Evolutionary conservation across 805 yeast species (phyloP).

Genomic region (Osmozyma mogii): DNA sequence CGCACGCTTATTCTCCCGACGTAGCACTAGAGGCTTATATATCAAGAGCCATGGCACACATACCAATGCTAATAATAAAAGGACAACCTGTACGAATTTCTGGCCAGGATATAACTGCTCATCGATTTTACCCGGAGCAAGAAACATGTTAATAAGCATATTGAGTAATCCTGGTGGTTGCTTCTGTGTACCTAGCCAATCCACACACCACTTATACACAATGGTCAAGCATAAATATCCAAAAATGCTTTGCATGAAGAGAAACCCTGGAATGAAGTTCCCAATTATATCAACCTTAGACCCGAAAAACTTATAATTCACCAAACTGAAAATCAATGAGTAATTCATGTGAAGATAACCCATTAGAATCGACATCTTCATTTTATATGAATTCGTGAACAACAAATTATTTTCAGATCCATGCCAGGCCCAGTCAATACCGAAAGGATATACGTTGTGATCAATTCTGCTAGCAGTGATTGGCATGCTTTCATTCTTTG

Average conservation of each 20-base stretch:
- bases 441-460: slow-evolving; percentile 58
- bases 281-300: slow-evolving; percentile 79
- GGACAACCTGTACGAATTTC: slow-evolving; percentile 59
- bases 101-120: slow-evolving; percentile 80
- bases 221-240: slow-evolving; percentile 85
- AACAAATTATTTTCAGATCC: slow-evolving; percentile 88
- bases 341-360: slow-evolving; percentile 94
- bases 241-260: slow-evolving; percentile 94
- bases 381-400: slow-evolving; percentile 92
- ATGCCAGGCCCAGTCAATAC: slow-evolving; percentile 95
- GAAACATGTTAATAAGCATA: slow-evolving; percentile 92
- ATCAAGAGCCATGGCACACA: slow-evolving; percentile 92
- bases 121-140: slow-evolving; percentile 83
- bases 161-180: slow-evolving; percentile 92
- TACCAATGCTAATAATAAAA: slow-evolving; percentile 67
- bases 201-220: slow-evolving; percentile 88
- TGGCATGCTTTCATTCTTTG: slow-evolving; percentile 36
- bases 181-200: slow-evolving; percentile 71
- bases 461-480: slow-evolving; percentile 54
- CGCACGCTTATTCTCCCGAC: slow-evolving; percentile 44
- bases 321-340: slow-evolving; percentile 76
- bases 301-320: slow-evolving; percentile 63
- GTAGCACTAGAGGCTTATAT: slow-evolving; percentile 73
- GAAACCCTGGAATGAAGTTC: slow-evolving; percentile 86
- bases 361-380: slow-evolving; percentile 92